A percentile compares a stretch with the other conserved stretches of the same genome.
Conservation (phyloP, 441 rosid species). For the Pelargonium australe region DNA sequence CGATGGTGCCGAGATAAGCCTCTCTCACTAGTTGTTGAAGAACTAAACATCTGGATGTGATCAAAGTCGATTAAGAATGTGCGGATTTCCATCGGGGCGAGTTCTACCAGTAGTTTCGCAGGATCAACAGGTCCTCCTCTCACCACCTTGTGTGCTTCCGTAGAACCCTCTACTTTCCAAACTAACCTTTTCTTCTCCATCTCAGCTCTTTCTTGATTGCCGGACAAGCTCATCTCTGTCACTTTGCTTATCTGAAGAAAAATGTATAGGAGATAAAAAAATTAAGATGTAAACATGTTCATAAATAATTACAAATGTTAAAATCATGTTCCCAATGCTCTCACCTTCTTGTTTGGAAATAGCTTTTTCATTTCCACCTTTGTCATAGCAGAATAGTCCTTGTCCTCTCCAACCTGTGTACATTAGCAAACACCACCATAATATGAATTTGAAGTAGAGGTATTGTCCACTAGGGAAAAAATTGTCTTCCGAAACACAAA, state of each 20-base stretch:
- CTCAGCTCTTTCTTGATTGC: slow-evolving; percentile 54
- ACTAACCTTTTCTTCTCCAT: slow-evolving; percentile 59
- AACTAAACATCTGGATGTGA: slow-evolving; percentile 14
- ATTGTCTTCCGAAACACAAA: no score
- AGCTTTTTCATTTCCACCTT: slow-evolving; percentile 55
- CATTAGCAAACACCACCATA: slow-evolving; percentile 6
- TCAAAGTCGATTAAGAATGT: slow-evolving; percentile 39
- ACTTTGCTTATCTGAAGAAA: slow-evolving; percentile 38
- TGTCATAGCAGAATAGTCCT: slow-evolving; percentile 46
- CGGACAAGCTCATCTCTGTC: slow-evolving; percentile 61
- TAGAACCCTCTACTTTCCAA: slow-evolving; percentile 52
- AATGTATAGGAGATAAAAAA: background rate
- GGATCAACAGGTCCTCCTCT: slow-evolving; percentile 50
- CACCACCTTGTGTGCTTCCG: slow-evolving; percentile 24
- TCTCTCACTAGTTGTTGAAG: no score
- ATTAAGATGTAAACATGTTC: background rate
- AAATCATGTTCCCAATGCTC: slow-evolving; percentile 3
- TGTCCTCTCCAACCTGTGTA: slow-evolving; percentile 50
- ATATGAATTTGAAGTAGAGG: slow-evolving; percentile 4
- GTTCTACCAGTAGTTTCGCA: slow-evolving; percentile 43
- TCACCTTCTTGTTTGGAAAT: slow-evolving; percentile 55
- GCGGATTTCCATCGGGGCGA: slow-evolving; percentile 55
- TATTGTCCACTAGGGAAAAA: background rate
- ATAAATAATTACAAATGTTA: background rate
- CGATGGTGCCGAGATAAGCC: no score